Base-by-base conservation (phyloP, 2,329 filamentous ascomycete genomes). In the Botrytis fragariae region DNA sequence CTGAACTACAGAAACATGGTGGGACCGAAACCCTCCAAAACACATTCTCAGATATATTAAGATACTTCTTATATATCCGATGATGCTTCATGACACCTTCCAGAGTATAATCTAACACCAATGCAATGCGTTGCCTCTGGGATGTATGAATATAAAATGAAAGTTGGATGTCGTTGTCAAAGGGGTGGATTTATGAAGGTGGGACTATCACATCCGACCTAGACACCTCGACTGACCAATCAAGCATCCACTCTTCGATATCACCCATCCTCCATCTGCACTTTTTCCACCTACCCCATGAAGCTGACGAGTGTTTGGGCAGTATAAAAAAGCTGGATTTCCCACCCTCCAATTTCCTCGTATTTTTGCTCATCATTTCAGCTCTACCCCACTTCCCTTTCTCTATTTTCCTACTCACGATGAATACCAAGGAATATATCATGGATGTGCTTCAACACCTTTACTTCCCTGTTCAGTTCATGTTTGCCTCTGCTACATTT, bases 381-480 rank as follows among this genome's bases (percentile, higher is more conserved):
- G 7, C 32, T 37, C 20, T 44, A 44, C 42, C 68, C 54, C 54
- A 62, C 51, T 44, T 37, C 22, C 16, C n/a, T 12, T 51, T 37
- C 57, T 48, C 32, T 25, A 20, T 67, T 48, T 48, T 32, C 51
- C n/a, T 37, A 29, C 37, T 22, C n/a, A 60, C 35, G 29, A 72
- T 69, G 62, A 48, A 68, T 32, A 60, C 48, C 20, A 72, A 72
- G 45, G 67, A 69, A 67, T 60, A 68, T n/a, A 10, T 75, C 57
- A 22, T 48, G 16, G 75, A 78, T n/a, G 64, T 78, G 42, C 29
- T 77, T 37, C 35, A 32, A 22, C 59, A 74, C 42, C 72, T 79
- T 20, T 62, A 86, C 25, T 77, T 81, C 72, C 88, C 88, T 0
- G 87, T 87, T 83, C 67, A 84, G 5, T 89, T 92, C 79, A 83